phyloP scores from a whole-genome alignment of 441 rosid genomes.

The Oxalis stricta region DNA sequence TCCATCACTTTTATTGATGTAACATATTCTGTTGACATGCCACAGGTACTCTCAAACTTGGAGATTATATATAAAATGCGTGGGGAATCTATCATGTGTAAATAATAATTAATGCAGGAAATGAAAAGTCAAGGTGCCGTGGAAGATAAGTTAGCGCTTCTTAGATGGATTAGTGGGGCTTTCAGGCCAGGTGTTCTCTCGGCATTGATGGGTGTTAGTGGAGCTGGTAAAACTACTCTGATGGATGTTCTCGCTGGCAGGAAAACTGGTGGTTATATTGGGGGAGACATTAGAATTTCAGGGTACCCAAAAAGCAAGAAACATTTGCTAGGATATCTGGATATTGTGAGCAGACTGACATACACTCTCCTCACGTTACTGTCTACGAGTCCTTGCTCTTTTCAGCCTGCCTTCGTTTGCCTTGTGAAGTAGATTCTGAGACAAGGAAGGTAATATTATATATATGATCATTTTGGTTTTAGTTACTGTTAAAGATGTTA shows the following conservation, averaged over 20 bases:
- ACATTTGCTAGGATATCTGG: constrained; percentile 43
- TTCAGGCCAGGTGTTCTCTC: constrained; percentile 41
- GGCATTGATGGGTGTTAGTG: constrained; percentile 43
- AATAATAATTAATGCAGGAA: constrained; percentile 21
- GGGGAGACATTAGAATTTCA: constrained; percentile 33
- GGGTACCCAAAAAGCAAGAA: constrained; percentile 36
- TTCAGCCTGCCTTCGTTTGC: constrained; percentile 45
- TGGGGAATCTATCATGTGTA: no score
- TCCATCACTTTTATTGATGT: constrained; percentile 52
- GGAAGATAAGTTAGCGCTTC: constrained; percentile 44
- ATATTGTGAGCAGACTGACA: constrained; percentile 40
- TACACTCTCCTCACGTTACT: constrained; percentile 47
- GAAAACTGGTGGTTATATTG: constrained; percentile 33
- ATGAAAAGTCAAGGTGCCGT: constrained; percentile 45
- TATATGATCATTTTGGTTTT: no score
- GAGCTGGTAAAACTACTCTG: constrained; percentile 47
- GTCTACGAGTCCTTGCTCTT: constrained; percentile 50
- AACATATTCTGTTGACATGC: constrained; percentile 59
- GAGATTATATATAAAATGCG: neutral
- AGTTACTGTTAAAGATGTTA: no score
- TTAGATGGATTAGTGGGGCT: no score
- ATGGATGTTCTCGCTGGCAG: constrained; percentile 44
- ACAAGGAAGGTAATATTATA: no score
- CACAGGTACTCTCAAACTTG: constrained; percentile 29
- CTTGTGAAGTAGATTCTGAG: no score